phyloP scores from a whole-genome alignment of 2,329 filamentous ascomycete species.

The Fonsecaea monophora region DNA sequence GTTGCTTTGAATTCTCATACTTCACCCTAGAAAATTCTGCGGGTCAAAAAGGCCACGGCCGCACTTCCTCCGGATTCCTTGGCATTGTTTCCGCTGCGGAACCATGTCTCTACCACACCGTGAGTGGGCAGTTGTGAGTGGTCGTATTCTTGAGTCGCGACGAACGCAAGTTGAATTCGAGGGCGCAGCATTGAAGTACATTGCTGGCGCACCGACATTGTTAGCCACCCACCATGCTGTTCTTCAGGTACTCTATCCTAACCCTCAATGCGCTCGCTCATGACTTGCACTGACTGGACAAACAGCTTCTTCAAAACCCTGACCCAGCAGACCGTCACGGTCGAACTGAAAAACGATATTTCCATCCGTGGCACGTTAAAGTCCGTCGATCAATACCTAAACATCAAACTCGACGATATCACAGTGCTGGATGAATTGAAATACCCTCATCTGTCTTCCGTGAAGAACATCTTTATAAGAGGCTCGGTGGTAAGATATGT shows the following conservation, averaged over 20 bases:
- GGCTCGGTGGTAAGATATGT: conserved; percentile 93
- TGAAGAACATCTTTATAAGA: conserved; percentile 95
- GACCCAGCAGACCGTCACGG: conserved; percentile 94
- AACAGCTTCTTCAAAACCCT: conserved; percentile 91
- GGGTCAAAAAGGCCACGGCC: background rate
- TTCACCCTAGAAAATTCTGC: background rate
- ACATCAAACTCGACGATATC: conserved; percentile 98
- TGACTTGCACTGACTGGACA: background rate
- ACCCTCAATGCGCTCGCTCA: background rate
- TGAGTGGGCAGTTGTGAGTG: background rate
- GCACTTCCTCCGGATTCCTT: conserved; percentile 9
- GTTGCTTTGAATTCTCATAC: background rate
- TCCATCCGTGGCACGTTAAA: conserved; percentile 94
- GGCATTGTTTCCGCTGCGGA: conserved; percentile 9
- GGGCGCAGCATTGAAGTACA: background rate
- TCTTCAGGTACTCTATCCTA: conserved; percentile 31
- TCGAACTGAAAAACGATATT: conserved; percentile 99
- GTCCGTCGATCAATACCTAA: conserved; percentile 97
- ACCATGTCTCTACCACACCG: background rate
- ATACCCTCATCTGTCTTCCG: conserved; percentile 88
- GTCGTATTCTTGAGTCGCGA: background rate
- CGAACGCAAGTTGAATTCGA: background rate
- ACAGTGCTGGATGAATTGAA: conserved; percentile 89
- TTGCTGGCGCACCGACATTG: background rate
- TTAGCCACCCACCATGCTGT: conserved; percentile 25